Base-by-base conservation (phyloP, 352 stramenopile genomes). In the Globisporangium paddicum region DNA sequence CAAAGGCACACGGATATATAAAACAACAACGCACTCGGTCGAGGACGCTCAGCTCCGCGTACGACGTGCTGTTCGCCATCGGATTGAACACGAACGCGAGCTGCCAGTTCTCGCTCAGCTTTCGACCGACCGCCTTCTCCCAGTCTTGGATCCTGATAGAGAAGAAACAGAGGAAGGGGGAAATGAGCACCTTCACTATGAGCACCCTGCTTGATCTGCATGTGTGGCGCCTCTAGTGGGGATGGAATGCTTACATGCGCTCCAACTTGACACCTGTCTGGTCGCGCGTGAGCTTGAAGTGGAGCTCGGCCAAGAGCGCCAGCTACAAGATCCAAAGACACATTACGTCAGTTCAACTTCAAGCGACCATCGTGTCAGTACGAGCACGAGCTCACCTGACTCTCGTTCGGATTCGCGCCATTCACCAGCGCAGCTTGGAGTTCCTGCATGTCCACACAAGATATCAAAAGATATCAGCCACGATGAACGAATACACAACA, bases 221-320 rank as follows among this genome's bases (percentile, higher is more conserved):
- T 38, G 18, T 14, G 16, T n/a, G 21, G 16, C 18, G 26, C 19
- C 25, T 16, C 3, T 4, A 38, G 35, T 26, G 26, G 26, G 28
- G 25, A 53, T 0, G 1, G 10, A 32, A 26, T 9, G 13, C 78
- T 38, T 53, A 91, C 83, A 93, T 91, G 73, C 79, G 82, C 50
- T 91, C 81, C 67, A 89, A 70, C 71, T 93, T 93, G 25, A 84
- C 71, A 56, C 74, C 76, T 28, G 67, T 74, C 49, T 90, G 81
- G 57, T 93, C 83, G 18, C 83, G 75, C 18, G 79, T 71, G 44
- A 93, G 69, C 71, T 91, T 90, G 62, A 82, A 93, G 63, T 93
- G 83, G 42, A 93, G 42, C 70, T 93, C 83, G 13, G 83, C 83
- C 51, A 93, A 61, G 30, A 93, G 63, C 63, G 82, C 69, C 55